Evolutionary conservation across 345 rosid species (phyloP), one percentile per base, ranked within the genome.

Genomic region (Moricandia arvensis): DNA sequence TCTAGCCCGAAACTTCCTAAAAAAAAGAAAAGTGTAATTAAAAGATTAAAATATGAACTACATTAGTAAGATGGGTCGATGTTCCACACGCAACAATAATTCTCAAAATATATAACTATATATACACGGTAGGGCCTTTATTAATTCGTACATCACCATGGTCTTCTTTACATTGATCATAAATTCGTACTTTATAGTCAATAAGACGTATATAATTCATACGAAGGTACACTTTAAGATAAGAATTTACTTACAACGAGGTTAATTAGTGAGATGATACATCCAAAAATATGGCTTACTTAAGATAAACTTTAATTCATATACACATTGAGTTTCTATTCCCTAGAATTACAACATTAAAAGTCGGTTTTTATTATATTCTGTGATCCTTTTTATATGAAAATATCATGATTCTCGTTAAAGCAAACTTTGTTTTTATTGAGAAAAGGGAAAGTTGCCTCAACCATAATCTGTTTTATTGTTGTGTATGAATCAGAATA

Each of bases 391-490:
- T 38, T 18, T 38, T 0, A 77, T 66, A 78, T 51, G 77, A 78
- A 66, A 72, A 49, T 72, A 69, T 61, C 69, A 78, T 74, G 38
- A 79, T 73, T 73, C 59, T 63, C 74, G 26, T 72, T 78, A 73
- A 73, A 68, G 78, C 77, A 54, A 62, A 30, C 74, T 68, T 73
- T 79, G 63, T 68, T 68, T 78, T 73, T 73, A 73, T 68, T 68
- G 78, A 62, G 33, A 78, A 77, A 62, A 53, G 73, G 75, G 75
- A 79, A 73, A 73, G 82, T 73, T 68, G 78, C 61, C 35, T 30
- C 78, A 73, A 68, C 78, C 78, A 78, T 78, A 73, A 73, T 78
- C 65, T 62, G 60, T 73, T 73, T 73, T 72, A 18, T 7, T 60
- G 73, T 66, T 67, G 66, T 65, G 63, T 59, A 78, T 72, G 57